Evolutionary conservation across 352 stramenopile genomes (phyloP).

Genomic region (Phytophthora meadii): DNA sequence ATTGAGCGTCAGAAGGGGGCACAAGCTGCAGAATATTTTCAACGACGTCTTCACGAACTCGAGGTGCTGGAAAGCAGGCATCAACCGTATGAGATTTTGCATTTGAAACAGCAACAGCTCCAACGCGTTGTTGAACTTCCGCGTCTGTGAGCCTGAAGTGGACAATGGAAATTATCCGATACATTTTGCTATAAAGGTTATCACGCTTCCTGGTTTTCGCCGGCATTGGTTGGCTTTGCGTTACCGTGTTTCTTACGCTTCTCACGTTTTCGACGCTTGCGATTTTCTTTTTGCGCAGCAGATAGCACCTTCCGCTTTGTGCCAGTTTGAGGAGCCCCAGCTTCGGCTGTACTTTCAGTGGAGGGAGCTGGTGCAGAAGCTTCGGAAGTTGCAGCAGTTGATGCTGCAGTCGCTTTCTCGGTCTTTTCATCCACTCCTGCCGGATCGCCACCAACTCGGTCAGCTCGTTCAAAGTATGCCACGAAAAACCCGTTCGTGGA

Average conservation of each 20-base stretch:
- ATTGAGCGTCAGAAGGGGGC: slow-evolving; percentile 61
- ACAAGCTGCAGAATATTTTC: slow-evolving; percentile 54
- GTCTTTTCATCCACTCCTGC: background rate
- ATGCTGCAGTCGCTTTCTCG: slow-evolving; percentile 3
- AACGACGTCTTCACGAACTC: slow-evolving; percentile 39
- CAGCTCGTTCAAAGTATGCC: slow-evolving; percentile 91
- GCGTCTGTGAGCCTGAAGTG: background rate
- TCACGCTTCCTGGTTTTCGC: background rate
- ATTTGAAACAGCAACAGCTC: slow-evolving; percentile 31
- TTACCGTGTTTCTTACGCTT: slow-evolving; percentile 61
- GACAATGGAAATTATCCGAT: no score
- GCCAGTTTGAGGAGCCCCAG: slow-evolving; percentile 5
- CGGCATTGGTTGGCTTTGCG: slow-evolving; percentile 1
- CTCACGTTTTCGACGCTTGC: slow-evolving; percentile 77
- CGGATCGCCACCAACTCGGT: slow-evolving; percentile 1
- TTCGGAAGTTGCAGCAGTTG: slow-evolving; percentile 3
- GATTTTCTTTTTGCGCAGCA: slow-evolving; percentile 69
- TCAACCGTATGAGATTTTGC: slow-evolving; percentile 22
- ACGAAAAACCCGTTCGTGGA: slow-evolving; percentile 98
- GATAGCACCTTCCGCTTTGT: slow-evolving; percentile 76
- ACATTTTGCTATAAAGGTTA: no score
- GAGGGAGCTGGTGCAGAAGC: background rate
- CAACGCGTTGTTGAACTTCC: slow-evolving; percentile 27
- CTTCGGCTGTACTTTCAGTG: slow-evolving; percentile 4
- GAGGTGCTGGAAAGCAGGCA: slow-evolving; percentile 13